Evolutionary conservation across 2,329 filamentous ascomycete species (phyloP).

Genomic region (Exserohilum turcica): DNA sequence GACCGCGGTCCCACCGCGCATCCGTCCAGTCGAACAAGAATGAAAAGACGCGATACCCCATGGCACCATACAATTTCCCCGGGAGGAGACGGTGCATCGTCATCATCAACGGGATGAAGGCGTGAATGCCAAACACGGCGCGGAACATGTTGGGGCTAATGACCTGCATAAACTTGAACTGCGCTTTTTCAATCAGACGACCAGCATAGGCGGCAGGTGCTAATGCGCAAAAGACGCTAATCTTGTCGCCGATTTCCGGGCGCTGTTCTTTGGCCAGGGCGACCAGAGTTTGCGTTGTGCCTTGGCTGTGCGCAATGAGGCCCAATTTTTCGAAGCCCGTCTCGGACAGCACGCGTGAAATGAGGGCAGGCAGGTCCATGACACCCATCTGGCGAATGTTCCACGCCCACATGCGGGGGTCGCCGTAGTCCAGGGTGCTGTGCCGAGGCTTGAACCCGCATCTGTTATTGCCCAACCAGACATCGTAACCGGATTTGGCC

Average conservation of each 20-base stretch:
- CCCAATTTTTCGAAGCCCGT: conserved; percentile 84
- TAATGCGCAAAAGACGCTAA: conserved; percentile 88
- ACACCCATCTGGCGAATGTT: conserved; percentile 90
- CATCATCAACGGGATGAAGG: conserved; percentile 95
- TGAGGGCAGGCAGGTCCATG: conserved; percentile 81
- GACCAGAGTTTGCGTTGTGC: conserved; percentile 85
- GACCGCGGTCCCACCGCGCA: conserved; percentile 77
- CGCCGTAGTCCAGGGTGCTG: conserved; percentile 68
- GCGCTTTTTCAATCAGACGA: conserved; percentile 80
- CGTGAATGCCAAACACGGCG: conserved; percentile 85
- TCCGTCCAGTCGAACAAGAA: conserved; percentile 92
- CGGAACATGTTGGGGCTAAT: conserved; percentile 79
- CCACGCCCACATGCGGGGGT: conserved; percentile 96
- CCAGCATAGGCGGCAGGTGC: conserved; percentile 91
- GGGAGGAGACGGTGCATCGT: conserved; percentile 72
- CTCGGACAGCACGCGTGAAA: conserved; percentile 77
- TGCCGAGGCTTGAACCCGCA: conserved; percentile 85
- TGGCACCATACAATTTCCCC: conserved; percentile 71
- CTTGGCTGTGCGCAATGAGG: conserved; percentile 86
- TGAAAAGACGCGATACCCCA: conserved; percentile 87
- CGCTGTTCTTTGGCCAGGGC: conserved; percentile 88
- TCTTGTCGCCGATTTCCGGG: conserved; percentile 78
- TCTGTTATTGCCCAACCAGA: conserved; percentile 94
- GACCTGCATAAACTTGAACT: conserved; percentile 88
- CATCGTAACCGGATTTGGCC: conserved; percentile 89